These are phyloP conservation scores for Colletotrichum acutatum DNA, from an alignment of 2,329 filamentous ascomycete genomes.

Conservation along the genomic window DNA sequence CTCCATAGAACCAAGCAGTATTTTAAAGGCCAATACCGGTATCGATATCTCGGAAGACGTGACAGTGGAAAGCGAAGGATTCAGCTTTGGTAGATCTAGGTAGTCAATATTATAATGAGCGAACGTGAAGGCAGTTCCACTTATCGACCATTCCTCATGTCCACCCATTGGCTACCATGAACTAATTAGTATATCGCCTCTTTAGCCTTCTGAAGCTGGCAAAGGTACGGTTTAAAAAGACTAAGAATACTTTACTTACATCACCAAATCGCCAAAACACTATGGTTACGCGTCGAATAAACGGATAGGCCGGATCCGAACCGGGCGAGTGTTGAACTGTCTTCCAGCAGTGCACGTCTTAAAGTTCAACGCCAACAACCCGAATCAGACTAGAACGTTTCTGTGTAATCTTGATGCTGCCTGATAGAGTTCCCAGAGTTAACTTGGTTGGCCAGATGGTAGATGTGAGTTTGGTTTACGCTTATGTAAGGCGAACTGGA, in stretches of 20 bases:
- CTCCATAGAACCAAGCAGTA: too few species aligned
- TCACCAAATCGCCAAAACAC: background rate
- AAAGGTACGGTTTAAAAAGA: too few species aligned
- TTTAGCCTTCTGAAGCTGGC: too few species aligned
- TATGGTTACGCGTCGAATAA: background rate
- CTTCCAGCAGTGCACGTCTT: background rate
- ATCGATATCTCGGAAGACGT: too few species aligned
- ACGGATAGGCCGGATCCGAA: background rate
- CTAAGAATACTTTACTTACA: background rate
- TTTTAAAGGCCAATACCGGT: too few species aligned
- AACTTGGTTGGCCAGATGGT: background rate
- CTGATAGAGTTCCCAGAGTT: background rate
- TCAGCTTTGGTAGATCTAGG: too few species aligned
- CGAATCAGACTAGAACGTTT: background rate
- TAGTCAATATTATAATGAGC: too few species aligned
- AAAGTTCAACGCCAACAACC: background rate
- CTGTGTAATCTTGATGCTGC: background rate
- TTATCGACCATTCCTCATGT: too few species aligned
- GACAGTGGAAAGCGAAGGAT: too few species aligned
- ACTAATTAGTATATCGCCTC: too few species aligned
- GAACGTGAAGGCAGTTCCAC: too few species aligned
- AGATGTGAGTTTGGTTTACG: background rate
- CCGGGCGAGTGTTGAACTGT: background rate
- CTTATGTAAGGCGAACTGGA: slow-evolving; percentile 1
- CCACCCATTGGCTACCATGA: too few species aligned